Evolutionary conservation across 148 eudicot species (phyloP).

Genomic region (Camellia japonica): DNA sequence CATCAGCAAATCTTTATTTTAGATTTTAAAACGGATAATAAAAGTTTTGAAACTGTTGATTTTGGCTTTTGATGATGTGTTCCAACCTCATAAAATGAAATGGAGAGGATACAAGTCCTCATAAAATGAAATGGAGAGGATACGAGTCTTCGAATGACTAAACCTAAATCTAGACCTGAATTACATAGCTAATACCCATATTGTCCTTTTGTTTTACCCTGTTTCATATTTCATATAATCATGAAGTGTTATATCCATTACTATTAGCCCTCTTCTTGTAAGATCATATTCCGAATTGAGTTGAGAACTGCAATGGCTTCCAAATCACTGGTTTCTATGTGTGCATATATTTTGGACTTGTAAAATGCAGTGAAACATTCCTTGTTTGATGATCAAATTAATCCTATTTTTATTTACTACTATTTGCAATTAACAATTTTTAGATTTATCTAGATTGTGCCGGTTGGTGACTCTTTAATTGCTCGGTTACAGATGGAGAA

Average conservation of each 20-base stretch:
- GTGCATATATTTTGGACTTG: neutral
- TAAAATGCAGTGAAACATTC: neutral
- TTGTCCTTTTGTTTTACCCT: too few species aligned
- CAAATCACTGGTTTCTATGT: neutral
- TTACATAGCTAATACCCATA: too few species aligned
- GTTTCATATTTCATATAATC: too few species aligned
- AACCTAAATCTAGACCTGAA: too few species aligned
- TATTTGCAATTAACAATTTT: neutral
- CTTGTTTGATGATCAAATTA: neutral
- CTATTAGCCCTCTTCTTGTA: neutral
- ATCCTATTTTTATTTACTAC: neutral
- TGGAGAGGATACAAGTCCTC: neutral
- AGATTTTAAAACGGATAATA: neutral
- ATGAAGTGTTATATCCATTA: too few species aligned
- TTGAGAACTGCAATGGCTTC: neutral
- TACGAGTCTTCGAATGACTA: neutral
- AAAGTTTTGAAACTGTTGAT: neutral
- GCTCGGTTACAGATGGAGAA: slow-evolving; percentile 33
- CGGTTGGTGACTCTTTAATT: too few species aligned
- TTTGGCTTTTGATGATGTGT: too few species aligned
- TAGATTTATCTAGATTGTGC: neutral
- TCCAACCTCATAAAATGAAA: neutral
- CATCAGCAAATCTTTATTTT: neutral
- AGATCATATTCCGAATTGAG: neutral
- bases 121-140: too few species aligned